A percentile compares a stretch with the other conserved stretches of the same genome.
Evolutionary conservation across 306 rosid genomes (phyloP).

Genomic region (Prinsepia uniflora): DNA sequence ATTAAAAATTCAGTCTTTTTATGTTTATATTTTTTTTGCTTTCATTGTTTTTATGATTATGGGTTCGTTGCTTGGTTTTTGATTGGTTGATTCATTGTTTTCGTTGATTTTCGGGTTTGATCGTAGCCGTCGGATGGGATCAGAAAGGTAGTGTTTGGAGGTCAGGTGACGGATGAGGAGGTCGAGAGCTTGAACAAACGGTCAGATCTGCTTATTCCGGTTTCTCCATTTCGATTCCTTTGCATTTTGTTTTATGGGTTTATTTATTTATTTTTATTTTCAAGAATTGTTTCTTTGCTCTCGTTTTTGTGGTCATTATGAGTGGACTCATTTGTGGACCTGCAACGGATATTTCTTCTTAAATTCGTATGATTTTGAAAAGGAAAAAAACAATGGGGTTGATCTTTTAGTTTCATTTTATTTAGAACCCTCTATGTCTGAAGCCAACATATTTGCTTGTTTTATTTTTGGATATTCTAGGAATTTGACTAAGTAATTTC

Average conservation of each 20-base stretch:
- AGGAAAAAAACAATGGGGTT: background rate
- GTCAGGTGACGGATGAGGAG: constrained; percentile 98
- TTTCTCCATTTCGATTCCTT: background rate
- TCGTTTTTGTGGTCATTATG: background rate
- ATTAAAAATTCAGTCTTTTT: background rate
- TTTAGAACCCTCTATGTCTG: background rate
- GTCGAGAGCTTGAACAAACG: constrained; percentile 81
- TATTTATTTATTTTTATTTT: background rate
- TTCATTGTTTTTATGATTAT: background rate
- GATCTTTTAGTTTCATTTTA: background rate
- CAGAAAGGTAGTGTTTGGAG: constrained; percentile 93
- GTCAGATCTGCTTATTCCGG: constrained; percentile 66
- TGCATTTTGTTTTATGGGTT: background rate
- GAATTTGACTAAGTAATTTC: constrained; percentile 5
- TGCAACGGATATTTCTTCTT: constrained; percentile 6
- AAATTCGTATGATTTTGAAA: background rate
- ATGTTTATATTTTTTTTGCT: background rate
- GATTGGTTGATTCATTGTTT: constrained; percentile 1
- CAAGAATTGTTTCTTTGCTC: background rate
- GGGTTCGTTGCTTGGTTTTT: background rate
- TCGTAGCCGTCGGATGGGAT: constrained; percentile 98
- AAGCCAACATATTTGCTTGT: background rate
- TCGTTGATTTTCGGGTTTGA: background rate
- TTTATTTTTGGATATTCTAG: background rate
- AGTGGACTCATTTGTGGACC: constrained; percentile 10